Evolutionary conservation across 2,329 filamentous ascomycete species (phyloP), one percentile per base, ranked within the genome.

Genomic region (Fusarium setosum): DNA sequence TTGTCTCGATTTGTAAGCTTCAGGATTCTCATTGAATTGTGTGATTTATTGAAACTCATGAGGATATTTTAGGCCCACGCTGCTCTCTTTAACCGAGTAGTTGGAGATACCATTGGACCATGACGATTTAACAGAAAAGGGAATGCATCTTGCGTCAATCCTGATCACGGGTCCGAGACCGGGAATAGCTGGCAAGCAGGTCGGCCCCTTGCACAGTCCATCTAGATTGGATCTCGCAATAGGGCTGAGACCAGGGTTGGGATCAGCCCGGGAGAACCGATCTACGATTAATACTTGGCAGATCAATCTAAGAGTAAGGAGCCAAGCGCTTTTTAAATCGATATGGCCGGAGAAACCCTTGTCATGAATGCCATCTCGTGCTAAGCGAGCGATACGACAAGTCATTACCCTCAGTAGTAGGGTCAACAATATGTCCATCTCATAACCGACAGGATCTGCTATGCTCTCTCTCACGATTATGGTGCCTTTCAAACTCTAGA

Each of bases 1-100:
- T 15, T 11, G 12, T 6, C 23, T 17, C 10, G 6, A 49, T 56
- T 58, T 55, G 49, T 61, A 58, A 55, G 31, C 48, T 35, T 18
- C 6, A 35, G 13, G 20, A 15, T 20, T 45, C 9, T 21, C 12
- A 24, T 37, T 18, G n/a, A 4, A 26, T 45, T 26, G 31, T 35
- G 29, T 54, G 38, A 45, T 54, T 20, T 29, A 26, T 37, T 24
- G 29, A 20, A 35, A n/a, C 17, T 17, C 20, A 35, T 7, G n/a
- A 47, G 29, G 31, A 37, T 29, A 15, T 11, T 26, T 21, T 15
- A 20, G 40, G n/a, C 38, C 50, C 50, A 35, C 38, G 21, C 40
- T 26, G 18, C 7, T 41, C 8, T 23, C 11, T 18, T 11, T 18
- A 42, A 9, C n/a, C 17, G 32, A 23, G 44, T 15, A 23, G 17